A percentile compares a stretch with the other conserved stretches of the same genome.
phyloP scores from a whole-genome alignment of 1,284 basidiomycete species.

The Volvariella volvacea region DNA sequence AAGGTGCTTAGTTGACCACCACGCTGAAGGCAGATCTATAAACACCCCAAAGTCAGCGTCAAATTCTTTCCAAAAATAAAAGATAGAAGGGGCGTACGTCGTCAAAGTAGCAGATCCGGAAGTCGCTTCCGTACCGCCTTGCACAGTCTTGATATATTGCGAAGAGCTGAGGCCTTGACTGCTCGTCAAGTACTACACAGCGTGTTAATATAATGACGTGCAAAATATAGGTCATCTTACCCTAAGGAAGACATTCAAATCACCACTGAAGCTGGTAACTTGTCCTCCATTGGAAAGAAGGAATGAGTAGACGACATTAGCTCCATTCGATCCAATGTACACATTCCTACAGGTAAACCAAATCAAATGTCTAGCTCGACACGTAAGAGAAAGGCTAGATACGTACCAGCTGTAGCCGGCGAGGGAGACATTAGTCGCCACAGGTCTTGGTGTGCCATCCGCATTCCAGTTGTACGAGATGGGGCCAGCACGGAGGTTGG shows the following conservation, averaged over 20 bases:
- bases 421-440: constrained; percentile 36
- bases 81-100: constrained; percentile 27
- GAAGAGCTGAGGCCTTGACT: constrained; percentile 37
- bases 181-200: constrained; percentile 50
- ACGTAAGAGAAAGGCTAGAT: background rate
- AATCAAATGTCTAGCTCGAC: background rate
- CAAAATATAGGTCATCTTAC: constrained; percentile 21
- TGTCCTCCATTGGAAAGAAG: constrained; percentile 34
- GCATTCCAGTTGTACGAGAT: constrained; percentile 44
- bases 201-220: background rate
- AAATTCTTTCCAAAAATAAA: too few relatives aligned
- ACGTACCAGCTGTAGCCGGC: constrained; percentile 45
- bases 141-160: constrained; percentile 46
- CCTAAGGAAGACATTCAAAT: constrained; percentile 48
- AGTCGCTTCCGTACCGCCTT: constrained; percentile 53
- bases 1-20: constrained; percentile 26
- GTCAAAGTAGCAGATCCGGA: constrained; percentile 48
- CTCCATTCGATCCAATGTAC: constrained; percentile 50
- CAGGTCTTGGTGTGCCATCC: constrained; percentile 40
- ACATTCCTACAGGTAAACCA: constrained; percentile 37
- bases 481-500: constrained; percentile 49
- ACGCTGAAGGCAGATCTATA: constrained; percentile 28
- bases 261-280: constrained; percentile 46
- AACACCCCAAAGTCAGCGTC: background rate
- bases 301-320: constrained; percentile 61